These are phyloP conservation scores for Cucumis melo DNA, from an alignment of 306 rosid species.

Conservation along the genomic window DNA sequence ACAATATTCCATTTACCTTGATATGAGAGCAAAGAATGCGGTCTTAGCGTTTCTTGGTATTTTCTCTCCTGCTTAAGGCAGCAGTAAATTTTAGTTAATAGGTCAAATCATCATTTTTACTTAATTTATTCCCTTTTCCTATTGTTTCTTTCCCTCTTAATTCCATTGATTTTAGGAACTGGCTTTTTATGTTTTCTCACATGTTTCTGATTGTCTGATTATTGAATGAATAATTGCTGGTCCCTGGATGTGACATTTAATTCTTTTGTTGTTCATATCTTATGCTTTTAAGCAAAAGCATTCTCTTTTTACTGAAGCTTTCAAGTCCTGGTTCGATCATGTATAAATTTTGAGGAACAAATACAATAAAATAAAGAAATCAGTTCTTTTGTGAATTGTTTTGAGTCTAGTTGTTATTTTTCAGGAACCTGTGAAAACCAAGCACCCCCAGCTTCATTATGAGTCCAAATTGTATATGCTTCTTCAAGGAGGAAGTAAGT, in stretches of 20 bases:
- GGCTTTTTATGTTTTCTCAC: background rate
- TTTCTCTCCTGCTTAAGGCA: background rate
- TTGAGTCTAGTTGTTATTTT: background rate
- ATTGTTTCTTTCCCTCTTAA: background rate
- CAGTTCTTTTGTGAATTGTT: background rate
- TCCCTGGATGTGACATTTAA: background rate
- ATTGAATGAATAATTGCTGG: background rate
- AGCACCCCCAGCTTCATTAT: slow-evolving; percentile 98
- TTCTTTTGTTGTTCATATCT: background rate
- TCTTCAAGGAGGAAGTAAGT: slow-evolving; percentile 99
- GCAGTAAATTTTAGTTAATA: background rate
- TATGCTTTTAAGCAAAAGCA: background rate
- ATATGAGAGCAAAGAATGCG: background rate
- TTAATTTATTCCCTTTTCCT: background rate
- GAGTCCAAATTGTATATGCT: slow-evolving; percentile 96
- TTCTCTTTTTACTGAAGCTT: background rate
- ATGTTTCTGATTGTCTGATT: background rate
- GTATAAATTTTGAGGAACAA: background rate
- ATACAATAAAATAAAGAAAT: background rate
- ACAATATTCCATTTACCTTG: background rate
- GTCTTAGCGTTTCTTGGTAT: background rate
- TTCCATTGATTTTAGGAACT: background rate
- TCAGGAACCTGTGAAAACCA: slow-evolving; percentile 91
- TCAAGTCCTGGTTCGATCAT: background rate
- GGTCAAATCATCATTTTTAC: background rate